Percentiles rank a stretch among this genome's conserved stretches.
Evolutionary conservation across 306 rosid species (phyloP).

Genomic region (Crotalaria pallida): DNA sequence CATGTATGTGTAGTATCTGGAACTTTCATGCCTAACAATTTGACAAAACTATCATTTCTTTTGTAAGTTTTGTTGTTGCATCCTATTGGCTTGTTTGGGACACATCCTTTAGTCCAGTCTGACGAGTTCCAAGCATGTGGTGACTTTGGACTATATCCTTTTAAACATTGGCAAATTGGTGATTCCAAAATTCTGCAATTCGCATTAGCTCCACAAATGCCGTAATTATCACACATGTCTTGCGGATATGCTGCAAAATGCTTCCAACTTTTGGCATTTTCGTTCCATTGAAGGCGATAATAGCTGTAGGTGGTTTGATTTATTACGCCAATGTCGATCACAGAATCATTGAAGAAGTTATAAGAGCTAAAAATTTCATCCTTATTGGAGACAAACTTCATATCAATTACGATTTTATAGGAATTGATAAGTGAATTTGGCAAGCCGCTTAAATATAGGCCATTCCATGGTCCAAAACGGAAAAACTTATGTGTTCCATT

Average conservation of each 20-base stretch:
- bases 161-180: neutral
- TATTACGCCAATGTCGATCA: too few relatives aligned
- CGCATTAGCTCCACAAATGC: neutral
- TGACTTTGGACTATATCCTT: slow-evolving; percentile 1
- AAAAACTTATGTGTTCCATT: neutral
- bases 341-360: too few relatives aligned
- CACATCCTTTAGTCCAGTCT: slow-evolving; percentile 17
- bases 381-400: too few relatives aligned
- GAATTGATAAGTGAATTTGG: neutral
- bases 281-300: too few relatives aligned
- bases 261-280: too few relatives aligned
- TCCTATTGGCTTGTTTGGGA: neutral
- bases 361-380: too few relatives aligned
- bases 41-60: too few relatives aligned
- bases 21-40: too few relatives aligned
- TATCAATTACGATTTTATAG: too few relatives aligned
- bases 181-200: neutral
- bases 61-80: slow-evolving; percentile 14
- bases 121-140: neutral
- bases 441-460: slow-evolving; percentile 9
- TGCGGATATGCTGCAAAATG: neutral
- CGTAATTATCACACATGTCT: neutral
- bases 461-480: slow-evolving; percentile 35
- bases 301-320: too few relatives aligned
- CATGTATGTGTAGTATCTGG: neutral